Conservation (phyloP, 768 basidiomycete species). For the Chalciporus pseudorubinellus region DNA sequence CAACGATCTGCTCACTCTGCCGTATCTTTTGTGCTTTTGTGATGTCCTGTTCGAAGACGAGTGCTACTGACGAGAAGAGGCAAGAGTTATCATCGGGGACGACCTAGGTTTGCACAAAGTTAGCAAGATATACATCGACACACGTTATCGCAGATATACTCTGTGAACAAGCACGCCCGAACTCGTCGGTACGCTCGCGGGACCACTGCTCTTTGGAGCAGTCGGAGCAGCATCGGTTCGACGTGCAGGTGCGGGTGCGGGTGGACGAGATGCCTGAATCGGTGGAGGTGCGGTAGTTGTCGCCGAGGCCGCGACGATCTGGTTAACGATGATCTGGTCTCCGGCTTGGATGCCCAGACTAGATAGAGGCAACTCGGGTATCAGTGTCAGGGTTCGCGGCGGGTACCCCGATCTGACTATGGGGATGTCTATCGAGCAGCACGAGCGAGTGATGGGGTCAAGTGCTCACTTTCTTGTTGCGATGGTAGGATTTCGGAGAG, state of each 20-base stretch:
- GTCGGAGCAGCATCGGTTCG: constrained; percentile 16
- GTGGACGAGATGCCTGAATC: constrained; percentile 11
- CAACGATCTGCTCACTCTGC: constrained; percentile 47
- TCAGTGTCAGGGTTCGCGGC: constrained; percentile 64
- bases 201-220: constrained; percentile 33
- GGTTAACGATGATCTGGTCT: constrained; percentile 83
- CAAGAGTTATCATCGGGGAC: constrained; percentile 99
- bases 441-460: background rate
- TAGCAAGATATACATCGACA: constrained; percentile 7
- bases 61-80: constrained; percentile 82
- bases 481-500: constrained; percentile 69
- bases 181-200: constrained; percentile 58
- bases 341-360: constrained; percentile 75
- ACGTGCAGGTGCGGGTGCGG: constrained; percentile 3
- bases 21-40: constrained; percentile 68
- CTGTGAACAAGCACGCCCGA: constrained; percentile 72
- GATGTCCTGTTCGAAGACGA: constrained; percentile 83
- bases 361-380: constrained; percentile 71
- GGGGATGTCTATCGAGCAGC: background rate
- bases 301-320: constrained; percentile 26
- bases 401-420: constrained; percentile 86
- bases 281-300: constrained; percentile 8
- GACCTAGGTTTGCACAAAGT: constrained; percentile 41
- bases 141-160: constrained; percentile 34
- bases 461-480: constrained; percentile 70